Evolutionary conservation across 2,329 filamentous ascomycete genomes (phyloP).

Genomic region (Microdochium bolleyi): DNA sequence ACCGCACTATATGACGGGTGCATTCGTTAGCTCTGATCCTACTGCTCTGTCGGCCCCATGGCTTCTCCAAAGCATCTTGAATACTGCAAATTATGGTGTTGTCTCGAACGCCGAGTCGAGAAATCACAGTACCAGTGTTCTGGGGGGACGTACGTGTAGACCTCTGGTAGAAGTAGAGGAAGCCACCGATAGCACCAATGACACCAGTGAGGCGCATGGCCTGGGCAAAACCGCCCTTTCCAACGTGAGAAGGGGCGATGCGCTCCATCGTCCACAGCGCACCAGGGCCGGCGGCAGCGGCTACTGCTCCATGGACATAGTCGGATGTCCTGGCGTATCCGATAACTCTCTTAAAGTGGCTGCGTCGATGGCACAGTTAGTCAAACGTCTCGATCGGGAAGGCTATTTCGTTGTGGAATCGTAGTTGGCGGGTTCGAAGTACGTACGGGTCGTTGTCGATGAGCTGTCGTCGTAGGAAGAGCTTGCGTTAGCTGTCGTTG

Average conservation of each 20-base stretch:
- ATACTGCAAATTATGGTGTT: no score
- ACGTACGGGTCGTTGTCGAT: conserved; percentile 98
- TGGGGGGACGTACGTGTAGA: conserved; percentile 61
- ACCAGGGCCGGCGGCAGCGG: conserved; percentile 65
- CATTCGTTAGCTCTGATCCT: neutral
- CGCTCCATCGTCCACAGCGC: conserved; percentile 74
- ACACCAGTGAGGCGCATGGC: conserved; percentile 73
- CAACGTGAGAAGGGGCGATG: conserved; percentile 76
- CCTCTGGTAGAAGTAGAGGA: conserved; percentile 78
- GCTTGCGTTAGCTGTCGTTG: neutral
- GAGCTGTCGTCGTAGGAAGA: conserved; percentile 50
- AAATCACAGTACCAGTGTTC: no score
- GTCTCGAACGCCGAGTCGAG: no score
- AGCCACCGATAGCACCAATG: conserved; percentile 68
- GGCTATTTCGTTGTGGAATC: conserved; percentile 1
- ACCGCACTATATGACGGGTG: conserved; percentile 57
- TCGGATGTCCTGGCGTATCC: conserved; percentile 81
- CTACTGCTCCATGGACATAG: conserved; percentile 62
- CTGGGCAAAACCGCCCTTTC: conserved; percentile 72
- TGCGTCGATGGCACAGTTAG: conserved; percentile 26
- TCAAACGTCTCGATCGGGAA: neutral
- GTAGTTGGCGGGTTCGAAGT: conserved; percentile 2
- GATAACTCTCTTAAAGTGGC: conserved; percentile 85
- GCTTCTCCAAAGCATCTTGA: no score
- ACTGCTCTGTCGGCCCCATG: no score